phyloP scores from a whole-genome alignment of 2,329 filamentous ascomycete species.

The Aspergillus ustus region DNA sequence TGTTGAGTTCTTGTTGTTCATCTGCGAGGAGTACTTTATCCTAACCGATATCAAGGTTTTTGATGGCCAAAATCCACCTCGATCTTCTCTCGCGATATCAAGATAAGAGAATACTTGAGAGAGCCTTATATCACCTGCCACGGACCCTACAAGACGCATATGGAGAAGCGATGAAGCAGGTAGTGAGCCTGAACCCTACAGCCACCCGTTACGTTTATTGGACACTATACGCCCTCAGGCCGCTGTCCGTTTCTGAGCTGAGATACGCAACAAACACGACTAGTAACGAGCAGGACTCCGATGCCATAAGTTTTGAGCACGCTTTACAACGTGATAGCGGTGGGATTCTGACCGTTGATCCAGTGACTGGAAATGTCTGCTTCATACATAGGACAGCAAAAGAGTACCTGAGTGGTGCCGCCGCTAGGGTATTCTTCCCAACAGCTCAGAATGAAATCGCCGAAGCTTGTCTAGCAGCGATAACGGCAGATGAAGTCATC shows the following conservation, averaged over 20 bases:
- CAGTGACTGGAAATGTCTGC: slow-evolving; percentile 28
- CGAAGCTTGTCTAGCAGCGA: slow-evolving; percentile 33
- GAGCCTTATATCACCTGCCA: slow-evolving; percentile 31
- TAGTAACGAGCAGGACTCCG: not conserved
- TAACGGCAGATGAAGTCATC: slow-evolving; percentile 36
- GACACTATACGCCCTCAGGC: slow-evolving; percentile 31
- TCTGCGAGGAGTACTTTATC: too few species aligned
- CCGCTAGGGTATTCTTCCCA: slow-evolving; percentile 37
- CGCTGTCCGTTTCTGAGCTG: slow-evolving; percentile 33
- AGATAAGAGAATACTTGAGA: slow-evolving; percentile 27
- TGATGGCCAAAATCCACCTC: slow-evolving; percentile 35
- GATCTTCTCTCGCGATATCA: slow-evolving; percentile 32
- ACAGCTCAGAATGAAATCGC: slow-evolving; percentile 34
- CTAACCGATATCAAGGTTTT: too few species aligned
- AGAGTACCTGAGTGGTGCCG: slow-evolving; percentile 34
- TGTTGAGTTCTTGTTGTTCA: too few species aligned
- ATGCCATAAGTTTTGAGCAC: slow-evolving; percentile 24
- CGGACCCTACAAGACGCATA: slow-evolving; percentile 36
- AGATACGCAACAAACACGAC: slow-evolving; percentile 24
- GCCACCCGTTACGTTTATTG: slow-evolving; percentile 34
- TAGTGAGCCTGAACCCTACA: slow-evolving; percentile 28
- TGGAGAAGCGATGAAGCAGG: slow-evolving; percentile 35
- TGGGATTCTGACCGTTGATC: slow-evolving; percentile 34
- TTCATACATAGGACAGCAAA: slow-evolving; percentile 38
- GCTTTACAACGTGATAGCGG: slow-evolving; percentile 23